Percentiles rank a stretch among this genome's conserved stretches.
phyloP scores from a whole-genome alignment of 2,329 filamentous ascomycete genomes.

The Penicillium sp. region DNA sequence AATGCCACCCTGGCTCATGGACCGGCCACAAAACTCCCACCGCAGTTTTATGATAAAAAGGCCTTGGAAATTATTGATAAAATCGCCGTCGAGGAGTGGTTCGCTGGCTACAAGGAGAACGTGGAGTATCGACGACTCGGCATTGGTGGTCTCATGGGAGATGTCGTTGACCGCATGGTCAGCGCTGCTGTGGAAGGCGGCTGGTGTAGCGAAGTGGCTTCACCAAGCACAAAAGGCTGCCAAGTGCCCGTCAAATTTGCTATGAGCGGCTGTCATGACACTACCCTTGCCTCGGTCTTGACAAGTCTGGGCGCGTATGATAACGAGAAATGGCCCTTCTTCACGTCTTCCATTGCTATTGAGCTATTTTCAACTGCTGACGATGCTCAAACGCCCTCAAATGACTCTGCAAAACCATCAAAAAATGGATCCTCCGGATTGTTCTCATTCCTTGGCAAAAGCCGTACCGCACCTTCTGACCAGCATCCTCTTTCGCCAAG shows the following conservation, averaged over 20 bases:
- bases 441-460: slow-evolving; percentile 28
- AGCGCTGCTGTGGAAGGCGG: slow-evolving; percentile 60
- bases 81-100: slow-evolving; percentile 90
- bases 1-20: slow-evolving; percentile 86
- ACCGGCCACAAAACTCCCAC: slow-evolving; percentile 70
- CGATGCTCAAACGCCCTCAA: slow-evolving; percentile 16
- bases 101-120: slow-evolving; percentile 76
- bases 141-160: slow-evolving; percentile 79
- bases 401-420: slow-evolving; percentile 22
- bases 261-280: slow-evolving; percentile 87
- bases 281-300: slow-evolving; percentile 77
- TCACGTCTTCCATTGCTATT: slow-evolving; percentile 85
- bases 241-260: slow-evolving; percentile 62
- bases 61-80: slow-evolving; percentile 64
- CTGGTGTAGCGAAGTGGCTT: slow-evolving; percentile 48
- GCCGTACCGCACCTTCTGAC: slow-evolving; percentile 11
- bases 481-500: slow-evolving; percentile 21
- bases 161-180: slow-evolving; percentile 71
- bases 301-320: slow-evolving; percentile 76
- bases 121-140: slow-evolving; percentile 84
- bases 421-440: slow-evolving; percentile 25
- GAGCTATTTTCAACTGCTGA: slow-evolving; percentile 67
- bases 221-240: slow-evolving; percentile 45
- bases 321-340: slow-evolving; percentile 77
- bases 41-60: slow-evolving; percentile 80